These are phyloP conservation scores for Vaccinium darrowii DNA, from an alignment of 148 eudicot species.

Conservation along the genomic window DNA sequence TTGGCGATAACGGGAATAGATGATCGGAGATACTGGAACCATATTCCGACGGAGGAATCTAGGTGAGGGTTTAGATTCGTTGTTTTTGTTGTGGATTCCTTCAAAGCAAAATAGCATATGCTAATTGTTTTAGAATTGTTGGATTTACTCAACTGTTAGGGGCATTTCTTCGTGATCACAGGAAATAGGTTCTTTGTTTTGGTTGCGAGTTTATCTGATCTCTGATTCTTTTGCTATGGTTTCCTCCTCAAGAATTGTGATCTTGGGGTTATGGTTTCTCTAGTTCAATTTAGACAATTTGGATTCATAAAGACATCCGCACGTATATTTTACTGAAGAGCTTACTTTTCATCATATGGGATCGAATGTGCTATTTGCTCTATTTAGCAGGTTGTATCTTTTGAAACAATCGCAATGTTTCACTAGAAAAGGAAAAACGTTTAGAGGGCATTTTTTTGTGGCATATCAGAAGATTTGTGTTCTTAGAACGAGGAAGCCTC, in stretches of 20 bases:
- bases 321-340: not conserved
- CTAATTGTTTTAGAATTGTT: slow-evolving; percentile 18
- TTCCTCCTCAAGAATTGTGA: not conserved
- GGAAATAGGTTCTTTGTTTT: slow-evolving; percentile 18
- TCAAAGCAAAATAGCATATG: not conserved
- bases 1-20: slow-evolving; percentile 49
- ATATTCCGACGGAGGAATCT: slow-evolving; percentile 42
- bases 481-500: not conserved
- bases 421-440: not conserved
- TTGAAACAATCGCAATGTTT: not conserved
- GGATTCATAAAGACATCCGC: not conserved
- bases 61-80: slow-evolving; percentile 20
- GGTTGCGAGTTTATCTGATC: not conserved
- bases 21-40: slow-evolving; percentile 55
- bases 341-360: not conserved
- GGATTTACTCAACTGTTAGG: slow-evolving; percentile 21
- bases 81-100: not conserved
- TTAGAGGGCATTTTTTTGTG: not conserved
- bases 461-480: not conserved
- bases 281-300: not conserved
- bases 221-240: not conserved
- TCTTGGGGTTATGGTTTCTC: slow-evolving; percentile 21
- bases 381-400: not conserved
- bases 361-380: not conserved
- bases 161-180: slow-evolving; percentile 18